Evolutionary conservation across 139 green algal genomes (phyloP), one percentile per base, ranked within the genome.

Genomic region (Gonium pectorale): DNA sequence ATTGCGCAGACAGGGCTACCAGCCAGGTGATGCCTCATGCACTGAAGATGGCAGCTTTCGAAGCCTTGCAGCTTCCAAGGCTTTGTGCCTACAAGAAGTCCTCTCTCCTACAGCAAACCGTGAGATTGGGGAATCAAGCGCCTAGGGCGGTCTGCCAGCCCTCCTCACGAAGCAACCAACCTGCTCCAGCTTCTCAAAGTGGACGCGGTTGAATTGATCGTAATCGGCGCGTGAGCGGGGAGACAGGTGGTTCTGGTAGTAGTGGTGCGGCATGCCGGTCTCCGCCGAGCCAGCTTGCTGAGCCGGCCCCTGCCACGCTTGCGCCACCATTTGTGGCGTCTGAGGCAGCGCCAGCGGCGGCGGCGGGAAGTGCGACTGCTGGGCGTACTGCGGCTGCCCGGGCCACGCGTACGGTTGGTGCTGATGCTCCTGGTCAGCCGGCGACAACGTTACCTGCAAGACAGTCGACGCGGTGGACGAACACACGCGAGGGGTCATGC

Each of bases 241-340:
- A 35, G 66, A 78, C 7, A 85, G 46, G 7, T 67, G 19, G 64
- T 85, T 67, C 79, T 85, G 79, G 64, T 78, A 85, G 66, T 85
- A 85, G 64, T 85, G 77, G 54, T 81, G 62, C 9, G 74, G 56
- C 54, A 68, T 31, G 21, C 37, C 17, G 24, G 27, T n/a, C 37
- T 44, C 33, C n/a, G 56, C 13, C 4, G 38, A 13, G 21, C 15
- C 33, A 27, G n/a, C 54, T 21, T 22, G 38, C 52, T 35, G 52
- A 9, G 37, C 21, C 35, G 27, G 72, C 33, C 2, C 33, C 40
- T 67, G 27, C 74, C 74, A 82, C 9, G 59, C 59, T 41, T 44
- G 59, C 41, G 43, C 1, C 11, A 3, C 15, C 40, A 29, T 1
- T 19, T 31, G 62, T 19, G 77, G 77, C 60, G 59, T 83, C 1